Evolutionary conservation across 805 yeast species (phyloP).

Genomic region (Suhomyces xylopsoci): DNA sequence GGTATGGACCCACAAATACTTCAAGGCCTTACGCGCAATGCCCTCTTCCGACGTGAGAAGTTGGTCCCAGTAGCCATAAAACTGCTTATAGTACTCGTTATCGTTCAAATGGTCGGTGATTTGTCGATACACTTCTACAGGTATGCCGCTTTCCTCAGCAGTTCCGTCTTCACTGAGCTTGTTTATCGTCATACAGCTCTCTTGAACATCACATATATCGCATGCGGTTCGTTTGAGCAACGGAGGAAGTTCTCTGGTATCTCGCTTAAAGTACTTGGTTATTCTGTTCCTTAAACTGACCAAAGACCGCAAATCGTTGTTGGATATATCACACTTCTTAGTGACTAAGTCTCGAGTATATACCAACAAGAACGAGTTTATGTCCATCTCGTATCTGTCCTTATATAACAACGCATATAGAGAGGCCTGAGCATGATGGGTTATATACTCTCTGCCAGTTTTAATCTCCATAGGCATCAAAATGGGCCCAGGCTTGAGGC

Average conservation of each 20-base stretch:
- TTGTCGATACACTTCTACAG: conserved; percentile 42
- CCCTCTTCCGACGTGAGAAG: conserved; percentile 73
- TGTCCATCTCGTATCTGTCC: conserved; percentile 74
- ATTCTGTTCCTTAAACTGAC: conserved; percentile 70
- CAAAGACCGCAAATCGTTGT: conserved; percentile 61
- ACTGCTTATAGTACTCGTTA: conserved; percentile 43
- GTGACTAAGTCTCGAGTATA: conserved; percentile 65
- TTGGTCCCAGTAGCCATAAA: conserved; percentile 70
- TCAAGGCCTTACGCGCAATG: conserved; percentile 46
- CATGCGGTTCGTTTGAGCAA: conserved; percentile 51
- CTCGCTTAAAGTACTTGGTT: conserved; percentile 55
- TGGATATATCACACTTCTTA: conserved; percentile 50
- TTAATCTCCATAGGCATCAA: conserved; percentile 86
- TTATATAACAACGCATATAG: conserved; percentile 74
- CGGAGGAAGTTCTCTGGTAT: conserved; percentile 51
- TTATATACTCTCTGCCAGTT: conserved; percentile 66
- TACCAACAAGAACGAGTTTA: conserved; percentile 62
- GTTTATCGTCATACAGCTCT: conserved; percentile 64
- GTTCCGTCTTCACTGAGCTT: conserved; percentile 58
- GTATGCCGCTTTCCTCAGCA: conserved; percentile 52
- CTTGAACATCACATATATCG: conserved; percentile 56
- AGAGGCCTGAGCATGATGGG: conserved; percentile 85
- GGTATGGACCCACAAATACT: conserved; percentile 68
- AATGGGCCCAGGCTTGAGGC: conserved; percentile 30
- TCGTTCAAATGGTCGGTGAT: conserved; percentile 50